Evolutionary conservation across 2,329 filamentous ascomycete genomes (phyloP).

Genomic region (Botryotinia globosa): DNA sequence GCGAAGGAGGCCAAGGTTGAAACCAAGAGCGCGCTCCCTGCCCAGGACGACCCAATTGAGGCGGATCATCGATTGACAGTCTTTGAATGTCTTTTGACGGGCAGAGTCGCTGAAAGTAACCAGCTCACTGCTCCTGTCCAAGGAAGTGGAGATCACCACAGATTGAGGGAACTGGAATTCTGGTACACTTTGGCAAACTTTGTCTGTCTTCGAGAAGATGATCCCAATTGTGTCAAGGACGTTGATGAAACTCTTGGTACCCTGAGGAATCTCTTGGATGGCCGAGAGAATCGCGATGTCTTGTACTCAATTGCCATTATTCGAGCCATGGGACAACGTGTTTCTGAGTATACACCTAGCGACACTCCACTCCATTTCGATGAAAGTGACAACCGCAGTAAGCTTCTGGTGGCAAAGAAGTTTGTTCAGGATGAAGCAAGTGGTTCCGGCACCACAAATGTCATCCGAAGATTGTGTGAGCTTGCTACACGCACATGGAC

Average conservation of each 20-base stretch:
- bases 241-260: constrained; percentile 64
- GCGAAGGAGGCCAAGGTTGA: constrained; percentile 36
- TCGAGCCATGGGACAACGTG: constrained; percentile 68
- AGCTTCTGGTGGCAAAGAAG: constrained; percentile 65
- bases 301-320: constrained; percentile 85
- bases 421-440: constrained; percentile 65
- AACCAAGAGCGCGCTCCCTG: constrained; percentile 42
- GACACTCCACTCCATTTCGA: constrained; percentile 58
- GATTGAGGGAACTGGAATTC: constrained; percentile 68
- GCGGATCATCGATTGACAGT: constrained; percentile 69
- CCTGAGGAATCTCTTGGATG: constrained; percentile 70
- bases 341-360: constrained; percentile 56
- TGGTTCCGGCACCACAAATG: constrained; percentile 70
- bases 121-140: constrained; percentile 53
- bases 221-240: constrained; percentile 52
- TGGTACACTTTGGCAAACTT: constrained; percentile 78
- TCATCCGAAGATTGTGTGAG: constrained; percentile 67
- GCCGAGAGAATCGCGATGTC: constrained; percentile 83
- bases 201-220: constrained; percentile 61
- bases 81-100: constrained; percentile 73
- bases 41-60: constrained; percentile 59
- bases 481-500: constrained; percentile 53
- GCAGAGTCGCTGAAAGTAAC: constrained; percentile 60
- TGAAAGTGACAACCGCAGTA: constrained; percentile 64
- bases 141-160: constrained; percentile 51